Base-by-base conservation (phyloP, 2,329 filamentous ascomycete species). In the Fusarium abutilonis region DNA sequence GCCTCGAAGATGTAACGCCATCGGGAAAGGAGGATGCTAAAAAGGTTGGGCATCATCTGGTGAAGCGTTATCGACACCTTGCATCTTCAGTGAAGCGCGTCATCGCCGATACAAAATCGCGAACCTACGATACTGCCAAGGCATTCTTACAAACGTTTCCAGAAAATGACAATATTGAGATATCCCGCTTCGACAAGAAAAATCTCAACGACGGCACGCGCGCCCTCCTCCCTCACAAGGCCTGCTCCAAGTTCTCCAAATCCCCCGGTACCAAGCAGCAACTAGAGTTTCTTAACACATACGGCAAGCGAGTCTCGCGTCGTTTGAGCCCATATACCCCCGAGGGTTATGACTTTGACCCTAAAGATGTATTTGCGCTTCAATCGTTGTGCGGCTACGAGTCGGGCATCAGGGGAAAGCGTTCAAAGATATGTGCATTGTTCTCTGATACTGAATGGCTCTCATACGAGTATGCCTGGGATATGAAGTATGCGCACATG, bases 401-500 rank as follows among this genome's bases (percentile, higher is more conserved):
- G 17, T 69, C 66, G 0, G 66, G 57, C 1, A 67, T 69, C 21
- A 34, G 19, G 9, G 66, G 66, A 31, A 44, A 58, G 15, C 62
- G 59, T 14, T 69, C 66, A 1, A 52, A 52, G 0, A 54, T 69
- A 1, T 69, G 66, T 3, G 49, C 34, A 19, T 4, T 69, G 0
- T 69, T 69, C 29, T 67, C 66, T 0, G 66, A 69, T 6, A 50
- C 66, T 0, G 66, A 69, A 32, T 69, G 66, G 66, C 43, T 69
- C 1, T 69, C 66, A 0, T 69, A 67, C 15, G 66, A 69, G 26
- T 69, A 69, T 15, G 66, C 66, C 2, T 69, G 66, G 66, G 66
- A 69, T 15, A 67, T 69, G 66, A 69, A 66, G 47, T 69, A 69
- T 31, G 63, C 66, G 5, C 45, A 69, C 17, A 69, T 69, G 66